A percentile compares a stretch with the other conserved stretches of the same genome.
These are phyloP conservation scores for Pseudogymnoascus sp. DNA, from an alignment of 2,329 filamentous ascomycete genomes.

Conservation along the genomic window DNA sequence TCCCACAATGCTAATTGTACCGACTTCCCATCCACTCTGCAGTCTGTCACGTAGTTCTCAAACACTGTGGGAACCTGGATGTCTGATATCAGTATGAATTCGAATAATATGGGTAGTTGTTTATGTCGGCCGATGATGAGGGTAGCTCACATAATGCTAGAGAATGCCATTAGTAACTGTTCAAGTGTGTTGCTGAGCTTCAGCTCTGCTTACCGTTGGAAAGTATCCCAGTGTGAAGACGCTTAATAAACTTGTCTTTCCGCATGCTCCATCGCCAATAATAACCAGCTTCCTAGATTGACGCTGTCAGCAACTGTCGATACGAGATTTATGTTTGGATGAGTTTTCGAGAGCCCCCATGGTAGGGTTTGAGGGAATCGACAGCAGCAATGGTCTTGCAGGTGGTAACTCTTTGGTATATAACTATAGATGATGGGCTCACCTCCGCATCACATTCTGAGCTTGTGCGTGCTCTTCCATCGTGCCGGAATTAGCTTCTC, in stretches of 20 bases:
- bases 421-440: slow-evolving; percentile 15
- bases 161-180: slow-evolving; percentile 10
- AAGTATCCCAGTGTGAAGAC: slow-evolving; percentile 98
- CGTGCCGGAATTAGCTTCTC: not conserved
- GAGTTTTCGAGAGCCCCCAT: not conserved
- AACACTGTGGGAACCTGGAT: slow-evolving; percentile 88
- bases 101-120: slow-evolving; percentile 14
- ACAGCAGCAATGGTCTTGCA: not conserved
- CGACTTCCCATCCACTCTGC: slow-evolving; percentile 95
- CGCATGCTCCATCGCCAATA: slow-evolving; percentile 94
- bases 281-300: slow-evolving; percentile 79
- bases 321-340: not conserved
- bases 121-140: not conserved
- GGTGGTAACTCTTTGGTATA: not conserved
- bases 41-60: slow-evolving; percentile 99
- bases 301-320: not conserved
- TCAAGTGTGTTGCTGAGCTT: not conserved
- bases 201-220: slow-evolving; percentile 65
- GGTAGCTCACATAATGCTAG: slow-evolving; percentile 36
- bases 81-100: slow-evolving; percentile 9
- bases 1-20: slow-evolving; percentile 98
- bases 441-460: slow-evolving; percentile 40
- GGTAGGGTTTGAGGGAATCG: not conserved
- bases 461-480: slow-evolving; percentile 25
- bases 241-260: slow-evolving; percentile 93